These are phyloP conservation scores for Silene latifolia DNA, from an alignment of 148 eudicot genomes.

Conservation along the genomic window DNA sequence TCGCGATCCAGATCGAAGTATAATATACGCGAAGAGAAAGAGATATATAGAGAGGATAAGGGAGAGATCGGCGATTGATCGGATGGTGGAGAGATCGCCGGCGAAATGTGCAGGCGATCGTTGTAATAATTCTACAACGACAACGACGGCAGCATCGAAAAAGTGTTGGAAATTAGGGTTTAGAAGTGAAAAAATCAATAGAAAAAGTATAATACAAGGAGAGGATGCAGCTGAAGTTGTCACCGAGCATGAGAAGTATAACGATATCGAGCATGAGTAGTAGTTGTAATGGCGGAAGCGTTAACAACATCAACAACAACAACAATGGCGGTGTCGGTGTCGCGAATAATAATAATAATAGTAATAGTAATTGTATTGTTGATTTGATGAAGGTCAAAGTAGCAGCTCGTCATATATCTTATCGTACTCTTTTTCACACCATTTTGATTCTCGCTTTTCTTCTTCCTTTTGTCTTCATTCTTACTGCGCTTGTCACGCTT, in stretches of 20 bases:
- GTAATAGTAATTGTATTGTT: constrained; percentile 45
- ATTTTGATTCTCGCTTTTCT: constrained; percentile 81
- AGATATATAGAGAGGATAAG: background rate
- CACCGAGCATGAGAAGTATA: constrained; percentile 98
- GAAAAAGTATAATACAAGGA: background rate
- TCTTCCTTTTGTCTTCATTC: constrained; percentile 89
- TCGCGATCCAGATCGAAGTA: background rate
- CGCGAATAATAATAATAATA: background rate
- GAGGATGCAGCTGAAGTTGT: constrained; percentile 99
- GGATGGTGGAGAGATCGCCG: constrained; percentile 21
- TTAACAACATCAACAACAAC: background rate
- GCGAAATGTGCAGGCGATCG: background rate
- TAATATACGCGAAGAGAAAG: too few species aligned
- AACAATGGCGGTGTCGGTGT: background rate
- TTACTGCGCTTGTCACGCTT: constrained; percentile 92
- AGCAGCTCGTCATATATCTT: constrained; percentile 88
- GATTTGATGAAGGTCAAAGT: constrained; percentile 98
- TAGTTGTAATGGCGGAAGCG: background rate
- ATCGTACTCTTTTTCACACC: constrained; percentile 81
- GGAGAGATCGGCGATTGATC: background rate
- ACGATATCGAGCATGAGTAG: constrained; percentile 64
- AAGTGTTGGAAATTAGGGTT: too few species aligned
- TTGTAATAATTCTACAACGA: background rate
- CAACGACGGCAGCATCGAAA: background rate
- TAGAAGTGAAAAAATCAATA: background rate